Evolutionary conservation across 2,329 filamentous ascomycete species (phyloP).

Genomic region (Chrysoporthe deuterocubensis): DNA sequence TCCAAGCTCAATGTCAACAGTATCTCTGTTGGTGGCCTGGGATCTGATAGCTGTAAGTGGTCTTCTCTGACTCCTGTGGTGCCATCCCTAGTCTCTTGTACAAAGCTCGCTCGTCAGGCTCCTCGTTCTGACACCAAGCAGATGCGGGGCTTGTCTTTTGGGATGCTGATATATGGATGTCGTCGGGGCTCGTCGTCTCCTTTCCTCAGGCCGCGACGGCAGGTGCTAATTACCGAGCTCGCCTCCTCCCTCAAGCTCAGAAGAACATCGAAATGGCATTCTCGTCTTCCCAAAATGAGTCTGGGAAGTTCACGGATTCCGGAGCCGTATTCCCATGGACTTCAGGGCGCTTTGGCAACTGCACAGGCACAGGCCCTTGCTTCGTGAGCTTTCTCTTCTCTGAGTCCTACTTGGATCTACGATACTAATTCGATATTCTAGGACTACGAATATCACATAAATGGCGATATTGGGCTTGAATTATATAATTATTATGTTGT

Average conservation of each 20-base stretch:
- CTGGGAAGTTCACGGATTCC: constrained; percentile 32
- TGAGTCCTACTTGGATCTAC: neutral
- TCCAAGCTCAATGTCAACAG: constrained; percentile 27
- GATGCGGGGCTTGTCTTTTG: constrained; percentile 25
- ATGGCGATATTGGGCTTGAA: constrained; percentile 25
- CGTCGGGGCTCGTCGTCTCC: constrained; percentile 18
- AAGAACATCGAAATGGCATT: constrained; percentile 24
- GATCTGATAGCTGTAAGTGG: constrained; percentile 23
- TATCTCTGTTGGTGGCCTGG: constrained; percentile 39
- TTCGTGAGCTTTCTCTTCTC: neutral
- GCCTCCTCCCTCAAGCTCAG: constrained; percentile 24
- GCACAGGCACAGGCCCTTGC: constrained; percentile 9
- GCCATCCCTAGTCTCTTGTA: no score
- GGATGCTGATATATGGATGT: constrained; percentile 29
- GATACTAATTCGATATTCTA: neutral
- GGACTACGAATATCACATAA: constrained; percentile 29
- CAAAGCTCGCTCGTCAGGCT: no score
- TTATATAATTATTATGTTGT: constrained; percentile 26
- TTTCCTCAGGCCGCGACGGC: constrained; percentile 24
- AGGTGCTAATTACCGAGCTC: constrained; percentile 17
- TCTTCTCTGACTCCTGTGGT: neutral
- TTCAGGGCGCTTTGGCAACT: constrained; percentile 24
- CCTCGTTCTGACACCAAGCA: neutral
- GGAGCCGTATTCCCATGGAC: constrained; percentile 27
- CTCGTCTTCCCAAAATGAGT: constrained; percentile 52